These are phyloP conservation scores for Hyaloscypha hepaticicola DNA, from an alignment of 495 filamentous ascomycete species.

Conservation along the genomic window DNA sequence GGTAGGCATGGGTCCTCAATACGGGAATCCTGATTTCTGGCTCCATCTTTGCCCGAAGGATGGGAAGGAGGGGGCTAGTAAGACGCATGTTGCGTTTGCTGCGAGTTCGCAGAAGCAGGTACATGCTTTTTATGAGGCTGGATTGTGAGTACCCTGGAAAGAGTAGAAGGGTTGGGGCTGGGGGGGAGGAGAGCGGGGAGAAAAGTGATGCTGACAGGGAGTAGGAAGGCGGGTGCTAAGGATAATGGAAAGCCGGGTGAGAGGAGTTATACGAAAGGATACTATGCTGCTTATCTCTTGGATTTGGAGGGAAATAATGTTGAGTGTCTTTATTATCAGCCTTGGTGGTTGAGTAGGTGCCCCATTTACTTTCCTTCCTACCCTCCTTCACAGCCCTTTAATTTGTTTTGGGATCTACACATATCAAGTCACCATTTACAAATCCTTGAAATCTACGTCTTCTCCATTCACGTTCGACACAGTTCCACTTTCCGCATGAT, in stretches of 20 bases:
- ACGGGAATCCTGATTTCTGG: slow-evolving; percentile 45
- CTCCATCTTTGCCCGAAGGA: slow-evolving; percentile 28
- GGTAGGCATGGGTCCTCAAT: slow-evolving; percentile 32
- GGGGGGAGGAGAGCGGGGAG: neutral
- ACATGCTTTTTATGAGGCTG: slow-evolving; percentile 31
- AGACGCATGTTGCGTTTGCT: slow-evolving; percentile 34
- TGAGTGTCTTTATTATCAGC: slow-evolving; percentile 40
- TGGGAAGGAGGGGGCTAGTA: slow-evolving; percentile 10
- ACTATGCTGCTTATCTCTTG: slow-evolving; percentile 50
- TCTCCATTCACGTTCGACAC: too few relatives aligned
- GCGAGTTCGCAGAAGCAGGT: slow-evolving; percentile 28
- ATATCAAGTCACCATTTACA: too few relatives aligned
- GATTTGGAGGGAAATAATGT: slow-evolving; percentile 55
- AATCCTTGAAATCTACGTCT: too few relatives aligned
- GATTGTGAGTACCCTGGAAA: slow-evolving; percentile 31
- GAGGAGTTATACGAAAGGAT: slow-evolving; percentile 42
- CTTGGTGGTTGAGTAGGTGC: slow-evolving; percentile 15
- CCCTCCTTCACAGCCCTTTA: too few relatives aligned
- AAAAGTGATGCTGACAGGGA: neutral
- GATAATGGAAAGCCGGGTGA: slow-evolving; percentile 48
- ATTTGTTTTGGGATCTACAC: too few relatives aligned
- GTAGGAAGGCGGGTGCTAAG: slow-evolving; percentile 44
- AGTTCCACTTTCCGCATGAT: too few relatives aligned
- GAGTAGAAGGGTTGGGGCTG: neutral
- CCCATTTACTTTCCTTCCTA: neutral